Conservation (phyloP, 495 filamentous ascomycete species). For the Bryoglossum gracile region DNA sequence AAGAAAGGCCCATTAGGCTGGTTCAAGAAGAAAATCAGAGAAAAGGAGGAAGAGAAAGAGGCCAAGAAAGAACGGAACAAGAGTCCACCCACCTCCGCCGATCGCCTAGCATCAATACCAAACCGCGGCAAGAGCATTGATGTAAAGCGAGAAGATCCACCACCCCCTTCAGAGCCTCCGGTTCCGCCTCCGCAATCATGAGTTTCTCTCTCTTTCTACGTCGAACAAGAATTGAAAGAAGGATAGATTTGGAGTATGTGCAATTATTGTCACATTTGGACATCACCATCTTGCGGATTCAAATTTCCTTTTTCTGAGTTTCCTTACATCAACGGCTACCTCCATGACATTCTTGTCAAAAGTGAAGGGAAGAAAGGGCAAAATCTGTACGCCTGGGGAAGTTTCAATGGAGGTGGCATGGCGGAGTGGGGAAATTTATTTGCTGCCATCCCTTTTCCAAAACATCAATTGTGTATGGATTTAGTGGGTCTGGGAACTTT, state of each 20-base stretch:
- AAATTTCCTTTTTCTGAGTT: not conserved
- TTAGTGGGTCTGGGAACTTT: too few relatives aligned
- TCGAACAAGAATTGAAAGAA: not conserved
- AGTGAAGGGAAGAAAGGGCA: too few relatives aligned
- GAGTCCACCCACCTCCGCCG: slow-evolving; percentile 23
- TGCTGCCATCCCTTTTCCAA: too few relatives aligned
- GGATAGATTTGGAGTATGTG: not conserved
- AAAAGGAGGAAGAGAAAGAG: slow-evolving; percentile 36
- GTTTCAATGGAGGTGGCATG: too few relatives aligned
- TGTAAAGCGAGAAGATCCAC: slow-evolving; percentile 19
- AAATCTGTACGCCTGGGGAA: too few relatives aligned
- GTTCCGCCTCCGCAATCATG: not conserved
- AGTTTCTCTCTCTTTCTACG: not conserved
- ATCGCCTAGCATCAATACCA: slow-evolving; percentile 9
- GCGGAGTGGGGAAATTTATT: too few relatives aligned
- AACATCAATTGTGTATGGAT: too few relatives aligned
- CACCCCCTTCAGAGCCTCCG: not conserved
- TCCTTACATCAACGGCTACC: not conserved
- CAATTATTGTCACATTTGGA: not conserved
- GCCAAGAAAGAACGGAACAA: slow-evolving; percentile 26
- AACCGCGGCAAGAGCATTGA: slow-evolving; percentile 23
- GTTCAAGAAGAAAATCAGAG: slow-evolving; percentile 76
- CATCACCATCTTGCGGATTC: too few relatives aligned
- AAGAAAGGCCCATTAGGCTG: slow-evolving; percentile 72
- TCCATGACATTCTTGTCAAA: not conserved